Conservation (phyloP, 257 asterid species). For the Jasminum sambac region DNA sequence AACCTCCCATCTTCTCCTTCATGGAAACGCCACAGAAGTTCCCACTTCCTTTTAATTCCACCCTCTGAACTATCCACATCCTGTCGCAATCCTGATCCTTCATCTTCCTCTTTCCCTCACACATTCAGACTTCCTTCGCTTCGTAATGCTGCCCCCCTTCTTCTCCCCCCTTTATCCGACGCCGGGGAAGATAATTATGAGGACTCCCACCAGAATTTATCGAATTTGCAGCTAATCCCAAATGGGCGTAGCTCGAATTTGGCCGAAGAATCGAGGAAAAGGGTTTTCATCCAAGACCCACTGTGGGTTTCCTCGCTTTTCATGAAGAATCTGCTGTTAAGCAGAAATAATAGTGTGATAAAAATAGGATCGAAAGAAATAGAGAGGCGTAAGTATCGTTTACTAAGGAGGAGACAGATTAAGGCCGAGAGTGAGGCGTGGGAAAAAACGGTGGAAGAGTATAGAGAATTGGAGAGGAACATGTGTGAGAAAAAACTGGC, state of each 20-base stretch:
- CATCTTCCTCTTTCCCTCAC: constrained; percentile 59
- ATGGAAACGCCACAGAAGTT: constrained; percentile 34
- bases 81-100: constrained; percentile 35
- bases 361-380: constrained; percentile 66
- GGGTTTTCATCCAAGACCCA: constrained; percentile 77
- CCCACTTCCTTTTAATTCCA: constrained; percentile 37
- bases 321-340: constrained; percentile 64
- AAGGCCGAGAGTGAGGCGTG: constrained; percentile 92
- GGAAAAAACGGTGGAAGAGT: constrained; percentile 89
- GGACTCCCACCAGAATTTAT: constrained; percentile 36
- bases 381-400: constrained; percentile 69
- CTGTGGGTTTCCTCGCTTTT: constrained; percentile 81
- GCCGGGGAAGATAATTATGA: constrained; percentile 50
- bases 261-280: constrained; percentile 32
- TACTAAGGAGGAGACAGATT: constrained; percentile 71
- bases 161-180: constrained; percentile 58
- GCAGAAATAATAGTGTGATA: constrained; percentile 45
- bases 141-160: constrained; percentile 42
- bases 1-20: constrained; percentile 30
- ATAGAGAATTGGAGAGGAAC: constrained; percentile 79
- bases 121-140: constrained; percentile 62
- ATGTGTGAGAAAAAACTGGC: constrained; percentile 96
- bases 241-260: constrained; percentile 38
- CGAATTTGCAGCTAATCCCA: constrained; percentile 43
- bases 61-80: constrained; percentile 39